These are phyloP conservation scores for Plasmodium vivax DNA, from an alignment of 169 alveolate species.

Conservation along the genomic window DNA sequence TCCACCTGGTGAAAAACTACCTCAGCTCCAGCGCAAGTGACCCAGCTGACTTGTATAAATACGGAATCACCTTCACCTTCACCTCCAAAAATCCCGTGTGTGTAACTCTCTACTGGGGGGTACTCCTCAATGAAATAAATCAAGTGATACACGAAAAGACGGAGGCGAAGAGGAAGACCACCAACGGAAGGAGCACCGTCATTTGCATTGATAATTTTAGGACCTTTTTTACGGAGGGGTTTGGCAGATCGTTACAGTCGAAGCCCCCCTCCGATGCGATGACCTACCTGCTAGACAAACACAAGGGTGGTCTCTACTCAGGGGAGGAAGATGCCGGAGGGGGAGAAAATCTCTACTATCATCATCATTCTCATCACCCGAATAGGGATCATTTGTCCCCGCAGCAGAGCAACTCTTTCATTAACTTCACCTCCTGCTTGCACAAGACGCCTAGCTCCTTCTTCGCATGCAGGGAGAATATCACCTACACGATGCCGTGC, in stretches of 20 bases:
- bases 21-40: conserved; percentile 33
- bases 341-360: not conserved
- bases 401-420: not conserved
- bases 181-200: conserved; percentile 24
- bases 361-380: not conserved
- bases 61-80: conserved; percentile 19
- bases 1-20: conserved; percentile 28
- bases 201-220: conserved; percentile 51
- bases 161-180: not conserved
- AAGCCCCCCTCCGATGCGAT: conserved; percentile 39
- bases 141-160: conserved; percentile 14
- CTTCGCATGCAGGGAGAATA: not conserved
- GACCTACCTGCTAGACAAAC: conserved; percentile 8
- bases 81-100: conserved; percentile 10
- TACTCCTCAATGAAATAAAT: conserved; percentile 25
- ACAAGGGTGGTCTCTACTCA: not conserved
- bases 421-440: conserved; percentile 16
- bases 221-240: conserved; percentile 38
- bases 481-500: conserved; percentile 48
- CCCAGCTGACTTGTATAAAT: conserved; percentile 4
- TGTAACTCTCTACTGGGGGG: conserved; percentile 37
- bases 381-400: not conserved
- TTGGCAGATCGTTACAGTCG: conserved; percentile 19
- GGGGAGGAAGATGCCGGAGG: not conserved
- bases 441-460: conserved; percentile 40